These are phyloP conservation scores for Microthyrium microscopicum DNA, from an alignment of 2,329 filamentous ascomycete genomes.

Conservation along the genomic window DNA sequence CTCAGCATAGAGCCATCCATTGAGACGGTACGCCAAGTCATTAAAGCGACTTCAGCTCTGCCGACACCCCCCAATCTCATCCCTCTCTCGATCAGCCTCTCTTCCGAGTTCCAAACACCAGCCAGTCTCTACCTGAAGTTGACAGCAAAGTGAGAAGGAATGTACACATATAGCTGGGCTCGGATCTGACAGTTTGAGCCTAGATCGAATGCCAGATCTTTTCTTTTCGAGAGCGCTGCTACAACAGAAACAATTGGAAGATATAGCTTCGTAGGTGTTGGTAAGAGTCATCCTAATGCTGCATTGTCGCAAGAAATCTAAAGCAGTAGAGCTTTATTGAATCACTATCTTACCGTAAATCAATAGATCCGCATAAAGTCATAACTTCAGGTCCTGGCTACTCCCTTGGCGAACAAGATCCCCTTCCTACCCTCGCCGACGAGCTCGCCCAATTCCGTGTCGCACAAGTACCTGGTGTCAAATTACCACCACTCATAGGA, in stretches of 20 bases:
- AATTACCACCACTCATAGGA: conserved; percentile 71
- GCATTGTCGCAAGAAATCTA: neutral
- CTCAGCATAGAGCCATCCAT: conserved; percentile 39
- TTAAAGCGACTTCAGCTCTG: conserved; percentile 33
- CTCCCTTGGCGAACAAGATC: conserved; percentile 60
- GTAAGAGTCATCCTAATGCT: conserved; percentile 24
- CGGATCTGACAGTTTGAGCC: neutral
- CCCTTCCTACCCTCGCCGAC: conserved; percentile 63
- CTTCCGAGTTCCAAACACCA: conserved; percentile 84
- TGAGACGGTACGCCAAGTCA: conserved; percentile 39
- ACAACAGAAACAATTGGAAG: conserved; percentile 81
- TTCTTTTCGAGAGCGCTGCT: conserved; percentile 89
- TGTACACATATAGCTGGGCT: neutral
- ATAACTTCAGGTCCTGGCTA: conserved; percentile 77
- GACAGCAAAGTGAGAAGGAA: conserved; percentile 44
- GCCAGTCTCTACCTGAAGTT: conserved; percentile 92
- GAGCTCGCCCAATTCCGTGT: conserved; percentile 68
- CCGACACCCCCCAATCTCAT: conserved; percentile 57
- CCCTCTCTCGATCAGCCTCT: conserved; percentile 67
- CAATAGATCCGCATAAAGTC: conserved; percentile 49
- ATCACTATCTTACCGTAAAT: conserved; percentile 10
- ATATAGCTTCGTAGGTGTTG: conserved; percentile 87
- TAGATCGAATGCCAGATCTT: conserved; percentile 56
- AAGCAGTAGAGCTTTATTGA: too few relatives aligned
- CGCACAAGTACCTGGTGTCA: conserved; percentile 65